Percentiles rank a stretch among this genome's conserved stretches.
These are phyloP conservation scores for Trichosporon coremiiforme DNA, from an alignment of 1,284 basidiomycete species.

Conservation along the genomic window DNA sequence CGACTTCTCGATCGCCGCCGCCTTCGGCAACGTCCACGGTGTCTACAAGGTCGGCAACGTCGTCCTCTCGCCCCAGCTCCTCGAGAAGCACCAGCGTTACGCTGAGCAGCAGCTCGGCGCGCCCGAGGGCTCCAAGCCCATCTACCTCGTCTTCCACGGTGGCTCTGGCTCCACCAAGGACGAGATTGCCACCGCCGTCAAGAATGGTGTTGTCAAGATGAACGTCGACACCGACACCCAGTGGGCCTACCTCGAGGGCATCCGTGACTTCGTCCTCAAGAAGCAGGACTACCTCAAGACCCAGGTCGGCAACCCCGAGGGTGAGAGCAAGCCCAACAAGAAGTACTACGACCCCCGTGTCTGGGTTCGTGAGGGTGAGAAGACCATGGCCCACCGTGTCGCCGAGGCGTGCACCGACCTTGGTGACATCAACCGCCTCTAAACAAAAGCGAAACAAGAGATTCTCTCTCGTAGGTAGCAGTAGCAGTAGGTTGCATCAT, in stretches of 20 bases:
- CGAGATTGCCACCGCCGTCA: constrained; percentile 91
- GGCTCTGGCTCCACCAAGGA: constrained; percentile 97
- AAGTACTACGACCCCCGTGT: constrained; percentile 93
- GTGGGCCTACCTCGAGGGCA: constrained; percentile 80
- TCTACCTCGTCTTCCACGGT: constrained; percentile 99
- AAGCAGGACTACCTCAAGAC: constrained; percentile 82
- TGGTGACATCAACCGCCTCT: constrained; percentile 66
- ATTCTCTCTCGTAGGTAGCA: constrained; percentile 11
- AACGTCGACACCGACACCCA: constrained; percentile 81
- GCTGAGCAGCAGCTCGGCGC: constrained; percentile 71
- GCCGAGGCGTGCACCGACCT: constrained; percentile 90
- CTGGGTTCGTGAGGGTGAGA: constrained; percentile 98
- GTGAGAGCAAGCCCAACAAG: constrained; percentile 94
- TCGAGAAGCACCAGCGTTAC: constrained; percentile 87
- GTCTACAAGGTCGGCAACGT: constrained; percentile 96
- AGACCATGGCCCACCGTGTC: constrained; percentile 84
- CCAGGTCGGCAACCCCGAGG: constrained; percentile 94
- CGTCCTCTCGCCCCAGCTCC: constrained; percentile 84
- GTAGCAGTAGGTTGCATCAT: constrained; percentile 20
- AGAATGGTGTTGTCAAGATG: constrained; percentile 95
- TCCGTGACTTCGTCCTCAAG: constrained; percentile 80
- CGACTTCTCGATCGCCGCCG: constrained; percentile 93
- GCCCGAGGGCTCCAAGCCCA: constrained; percentile 62
- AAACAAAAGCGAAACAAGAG: constrained; percentile 25
- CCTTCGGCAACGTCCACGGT: constrained; percentile 93